phyloP scores from a whole-genome alignment of 176 grass and related monocot species.

The Canna indica region DNA sequence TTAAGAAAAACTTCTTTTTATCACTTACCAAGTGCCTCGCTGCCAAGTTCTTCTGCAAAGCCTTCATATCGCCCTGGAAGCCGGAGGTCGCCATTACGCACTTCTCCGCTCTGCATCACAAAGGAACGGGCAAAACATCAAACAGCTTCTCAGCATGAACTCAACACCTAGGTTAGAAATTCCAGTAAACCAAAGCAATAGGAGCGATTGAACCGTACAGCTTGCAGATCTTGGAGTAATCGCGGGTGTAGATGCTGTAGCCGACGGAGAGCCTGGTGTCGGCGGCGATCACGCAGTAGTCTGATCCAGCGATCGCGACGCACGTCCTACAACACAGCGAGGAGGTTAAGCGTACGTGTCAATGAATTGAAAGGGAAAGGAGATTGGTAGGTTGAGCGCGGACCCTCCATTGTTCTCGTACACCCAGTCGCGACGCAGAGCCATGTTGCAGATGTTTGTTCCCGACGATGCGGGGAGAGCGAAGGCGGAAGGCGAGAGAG shows the following conservation, averaged over 20 bases:
- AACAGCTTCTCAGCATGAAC: not conserved
- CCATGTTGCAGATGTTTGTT: conserved; percentile 29
- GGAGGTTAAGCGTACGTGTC: not conserved
- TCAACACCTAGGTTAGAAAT: not conserved
- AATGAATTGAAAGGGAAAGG: not conserved
- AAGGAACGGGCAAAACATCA: not conserved
- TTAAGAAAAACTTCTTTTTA: not conserved
- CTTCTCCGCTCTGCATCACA: conserved; percentile 53
- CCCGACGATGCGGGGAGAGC: no score
- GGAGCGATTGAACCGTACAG: conserved; percentile 40
- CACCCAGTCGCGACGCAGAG: conserved; percentile 86
- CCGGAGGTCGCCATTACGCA: conserved; percentile 76
- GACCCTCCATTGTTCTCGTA: conserved; percentile 99
- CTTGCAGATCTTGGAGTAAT: conserved; percentile 97
- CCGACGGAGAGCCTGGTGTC: conserved; percentile 87
- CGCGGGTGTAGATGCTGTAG: conserved; percentile 87
- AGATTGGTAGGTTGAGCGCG: not conserved
- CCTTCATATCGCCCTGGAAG: conserved; percentile 95
- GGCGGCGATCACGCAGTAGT: conserved; percentile 88
- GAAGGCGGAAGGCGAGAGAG: no score
- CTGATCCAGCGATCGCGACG: conserved; percentile 69
- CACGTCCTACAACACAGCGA: conserved; percentile 48
- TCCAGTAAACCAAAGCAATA: conserved; percentile 25
- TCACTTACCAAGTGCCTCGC: conserved; percentile 71
- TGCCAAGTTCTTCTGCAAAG: conserved; percentile 88